phyloP scores from a whole-genome alignment of 139 green algal species.

The Coccomyxa sp. region DNA sequence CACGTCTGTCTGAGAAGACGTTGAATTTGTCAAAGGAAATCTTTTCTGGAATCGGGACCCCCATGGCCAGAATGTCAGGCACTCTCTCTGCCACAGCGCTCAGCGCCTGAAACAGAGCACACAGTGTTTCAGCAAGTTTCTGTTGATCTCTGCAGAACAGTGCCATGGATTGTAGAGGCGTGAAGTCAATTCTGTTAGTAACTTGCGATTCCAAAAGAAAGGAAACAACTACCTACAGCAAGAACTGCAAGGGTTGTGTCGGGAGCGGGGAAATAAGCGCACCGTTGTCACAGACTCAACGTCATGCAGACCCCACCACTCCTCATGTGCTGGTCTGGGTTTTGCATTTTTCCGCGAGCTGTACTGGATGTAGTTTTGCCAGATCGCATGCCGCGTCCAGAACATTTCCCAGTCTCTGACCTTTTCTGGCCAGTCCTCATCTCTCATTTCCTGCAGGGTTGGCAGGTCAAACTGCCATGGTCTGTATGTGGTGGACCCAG shows the following conservation, averaged over 20 bases:
- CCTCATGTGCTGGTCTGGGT: background rate
- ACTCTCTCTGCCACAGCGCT: background rate
- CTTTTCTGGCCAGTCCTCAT: background rate
- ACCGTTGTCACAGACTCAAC: background rate
- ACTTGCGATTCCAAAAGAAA: too few relatives aligned
- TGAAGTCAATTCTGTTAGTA: too few relatives aligned
- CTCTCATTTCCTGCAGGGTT: background rate
- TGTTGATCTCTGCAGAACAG: too few relatives aligned
- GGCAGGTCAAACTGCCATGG: background rate
- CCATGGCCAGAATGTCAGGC: background rate
- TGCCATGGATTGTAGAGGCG: too few relatives aligned
- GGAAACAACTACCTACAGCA: too few relatives aligned
- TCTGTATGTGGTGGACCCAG: background rate
- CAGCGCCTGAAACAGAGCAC: background rate
- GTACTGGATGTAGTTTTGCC: background rate
- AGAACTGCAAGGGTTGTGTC: too few relatives aligned
- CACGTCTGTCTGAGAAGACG: background rate
- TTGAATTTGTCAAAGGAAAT: background rate
- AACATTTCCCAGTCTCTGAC: background rate
- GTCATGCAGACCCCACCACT: background rate
- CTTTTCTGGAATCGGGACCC: background rate
- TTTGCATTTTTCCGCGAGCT: background rate
- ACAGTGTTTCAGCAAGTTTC: too few relatives aligned
- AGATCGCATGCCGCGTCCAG: background rate
- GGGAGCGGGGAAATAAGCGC: too few relatives aligned